phyloP scores from a whole-genome alignment of 1,284 basidiomycete genomes.

The Nidula niveotomentosa region DNA sequence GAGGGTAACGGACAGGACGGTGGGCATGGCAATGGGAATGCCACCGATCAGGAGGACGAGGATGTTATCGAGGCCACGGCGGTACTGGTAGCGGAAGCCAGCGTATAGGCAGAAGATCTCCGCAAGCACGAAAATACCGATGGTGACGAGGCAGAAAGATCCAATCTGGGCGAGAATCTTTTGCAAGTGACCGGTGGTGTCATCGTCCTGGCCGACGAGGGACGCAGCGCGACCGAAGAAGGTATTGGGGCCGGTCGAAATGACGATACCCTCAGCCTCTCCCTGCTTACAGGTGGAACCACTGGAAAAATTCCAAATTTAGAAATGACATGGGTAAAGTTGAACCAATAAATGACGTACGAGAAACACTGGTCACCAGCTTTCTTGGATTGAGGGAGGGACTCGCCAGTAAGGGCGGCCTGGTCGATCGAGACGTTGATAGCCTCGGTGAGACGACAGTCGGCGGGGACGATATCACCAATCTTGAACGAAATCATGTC shows the following conservation, averaged over 20 bases:
- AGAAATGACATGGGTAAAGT: constrained; percentile 7
- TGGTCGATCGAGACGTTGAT: constrained; percentile 98
- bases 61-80: constrained; percentile 95
- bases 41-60: constrained; percentile 97
- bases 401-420: constrained; percentile 96
- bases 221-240: constrained; percentile 97
- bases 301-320: constrained; percentile 34
- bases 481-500: constrained; percentile 97
- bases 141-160: constrained; percentile 92
- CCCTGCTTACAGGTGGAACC: constrained; percentile 97
- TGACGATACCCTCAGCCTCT: constrained; percentile 96
- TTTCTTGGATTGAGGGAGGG: constrained; percentile 90
- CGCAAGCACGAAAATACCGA: constrained; percentile 90
- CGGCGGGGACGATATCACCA: constrained; percentile 95
- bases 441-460: constrained; percentile 93
- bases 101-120: constrained; percentile 91
- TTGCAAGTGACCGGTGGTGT: constrained; percentile 96
- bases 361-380: constrained; percentile 95
- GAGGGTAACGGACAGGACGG: constrained; percentile 94
- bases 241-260: constrained; percentile 94
- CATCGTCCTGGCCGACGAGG: constrained; percentile 94
- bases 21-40: constrained; percentile 99
- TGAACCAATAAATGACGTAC: constrained; percentile 42
- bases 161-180: constrained; percentile 97
- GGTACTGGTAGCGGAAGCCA: constrained; percentile 86